Conservation (phyloP, 305 asterid genomes). For the Fraxinus paxiana region DNA sequence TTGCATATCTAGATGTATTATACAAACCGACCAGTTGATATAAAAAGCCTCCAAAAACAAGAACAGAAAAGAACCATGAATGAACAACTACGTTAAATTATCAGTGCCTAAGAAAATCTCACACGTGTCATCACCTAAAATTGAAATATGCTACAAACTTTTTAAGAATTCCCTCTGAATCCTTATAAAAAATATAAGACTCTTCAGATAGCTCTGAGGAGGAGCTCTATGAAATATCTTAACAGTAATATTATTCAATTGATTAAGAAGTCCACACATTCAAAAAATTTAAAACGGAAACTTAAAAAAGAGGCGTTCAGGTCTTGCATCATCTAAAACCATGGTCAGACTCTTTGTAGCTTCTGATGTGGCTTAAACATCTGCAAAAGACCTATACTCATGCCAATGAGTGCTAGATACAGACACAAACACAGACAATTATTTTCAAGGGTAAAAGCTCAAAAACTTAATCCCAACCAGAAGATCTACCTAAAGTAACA, state of each 20-base stretch:
- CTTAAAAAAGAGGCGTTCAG: neutral
- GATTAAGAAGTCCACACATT: neutral
- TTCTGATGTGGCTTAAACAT: neutral
- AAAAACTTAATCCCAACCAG: neutral
- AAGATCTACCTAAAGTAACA: neutral
- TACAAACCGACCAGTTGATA: neutral
- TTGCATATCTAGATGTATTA: neutral
- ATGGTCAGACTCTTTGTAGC: neutral
- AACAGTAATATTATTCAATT: neutral
- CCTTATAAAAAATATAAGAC: neutral
- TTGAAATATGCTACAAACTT: neutral
- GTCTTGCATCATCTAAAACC: neutral
- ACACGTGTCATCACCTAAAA: neutral
- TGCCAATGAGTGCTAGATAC: neutral
- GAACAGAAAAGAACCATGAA: neutral
- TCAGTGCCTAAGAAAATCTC: neutral
- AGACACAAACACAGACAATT: neutral
- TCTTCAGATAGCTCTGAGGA: neutral
- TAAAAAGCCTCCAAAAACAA: neutral
- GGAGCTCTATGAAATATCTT: neutral
- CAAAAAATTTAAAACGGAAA: neutral
- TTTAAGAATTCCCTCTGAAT: neutral
- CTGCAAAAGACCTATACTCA: neutral
- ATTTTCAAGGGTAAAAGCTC: neutral
- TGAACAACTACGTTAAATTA: conserved; percentile 1